Evolutionary conservation across 2,329 filamentous ascomycete species (phyloP).

Genomic region (Penicillium sp.): DNA sequence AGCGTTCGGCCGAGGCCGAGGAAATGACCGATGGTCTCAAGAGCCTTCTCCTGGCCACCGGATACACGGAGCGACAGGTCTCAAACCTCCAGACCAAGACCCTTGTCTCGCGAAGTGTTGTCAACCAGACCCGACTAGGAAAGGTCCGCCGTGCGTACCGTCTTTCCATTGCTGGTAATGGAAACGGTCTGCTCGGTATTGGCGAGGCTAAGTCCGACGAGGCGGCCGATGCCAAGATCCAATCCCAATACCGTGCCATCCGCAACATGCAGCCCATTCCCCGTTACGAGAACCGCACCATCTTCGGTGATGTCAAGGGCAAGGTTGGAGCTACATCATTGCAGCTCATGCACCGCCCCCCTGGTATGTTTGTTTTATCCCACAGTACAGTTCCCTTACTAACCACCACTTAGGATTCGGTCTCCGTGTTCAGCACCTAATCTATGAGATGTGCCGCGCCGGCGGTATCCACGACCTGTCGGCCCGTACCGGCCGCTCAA

Average conservation of each 20-base stretch:
- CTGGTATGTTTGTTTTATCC: conserved; percentile 63
- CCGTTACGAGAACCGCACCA: conserved; percentile 88
- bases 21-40: conserved; percentile 46
- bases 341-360: conserved; percentile 77
- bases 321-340: conserved; percentile 91
- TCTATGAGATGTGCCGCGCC: conserved; percentile 91
- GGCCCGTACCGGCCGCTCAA: conserved; percentile 77
- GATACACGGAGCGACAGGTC: conserved; percentile 53
- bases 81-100: conserved; percentile 65
- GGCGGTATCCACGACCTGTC: conserved; percentile 86
- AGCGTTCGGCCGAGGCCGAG: conserved; percentile 30
- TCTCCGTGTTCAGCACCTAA: conserved; percentile 83
- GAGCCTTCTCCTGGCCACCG: conserved; percentile 59
- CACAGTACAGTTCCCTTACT: neutral
- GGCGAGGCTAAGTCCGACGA: conserved; percentile 89
- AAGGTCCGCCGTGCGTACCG: conserved; percentile 80
- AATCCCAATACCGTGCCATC: conserved; percentile 80
- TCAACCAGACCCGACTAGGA: conserved; percentile 94
- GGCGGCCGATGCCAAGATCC: conserved; percentile 63
- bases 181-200: conserved; percentile 80
- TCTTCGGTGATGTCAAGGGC: conserved; percentile 77
- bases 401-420: conserved; percentile 71
- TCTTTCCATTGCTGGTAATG: conserved; percentile 82
- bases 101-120: conserved; percentile 72
- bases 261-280: conserved; percentile 91